Evolutionary conservation across 176 grass and related monocot genomes (phyloP).

Genomic region (Microstegium vimineum): DNA sequence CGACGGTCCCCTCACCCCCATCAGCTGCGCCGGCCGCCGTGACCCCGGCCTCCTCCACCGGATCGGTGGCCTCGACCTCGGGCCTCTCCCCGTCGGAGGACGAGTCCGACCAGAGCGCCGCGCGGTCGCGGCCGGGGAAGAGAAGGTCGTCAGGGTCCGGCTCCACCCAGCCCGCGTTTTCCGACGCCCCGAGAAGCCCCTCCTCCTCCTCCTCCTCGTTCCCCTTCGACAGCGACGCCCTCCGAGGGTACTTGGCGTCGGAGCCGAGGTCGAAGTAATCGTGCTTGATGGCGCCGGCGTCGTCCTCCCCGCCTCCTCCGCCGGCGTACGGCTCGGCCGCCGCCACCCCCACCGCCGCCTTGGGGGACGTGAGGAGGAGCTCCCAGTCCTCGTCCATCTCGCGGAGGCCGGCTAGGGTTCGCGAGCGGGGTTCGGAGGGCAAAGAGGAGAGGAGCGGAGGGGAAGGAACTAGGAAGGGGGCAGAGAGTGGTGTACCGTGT

Average conservation of each 20-base stretch:
- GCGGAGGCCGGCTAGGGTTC: slow-evolving; percentile 2
- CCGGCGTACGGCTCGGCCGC: neutral
- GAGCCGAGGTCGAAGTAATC: slow-evolving; percentile 85
- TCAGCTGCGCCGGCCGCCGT: neutral
- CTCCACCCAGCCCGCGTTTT: slow-evolving; percentile 67
- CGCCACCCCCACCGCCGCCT: neutral
- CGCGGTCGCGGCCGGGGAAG: slow-evolving; percentile 47
- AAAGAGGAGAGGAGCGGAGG: neutral
- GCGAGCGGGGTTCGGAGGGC: neutral
- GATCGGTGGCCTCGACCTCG: slow-evolving; percentile 23
- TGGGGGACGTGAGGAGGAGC: slow-evolving; percentile 51
- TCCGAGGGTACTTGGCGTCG: slow-evolving; percentile 40
- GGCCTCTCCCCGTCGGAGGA: slow-evolving; percentile 52
- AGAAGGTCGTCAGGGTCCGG: slow-evolving; percentile 55
- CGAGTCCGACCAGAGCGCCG: slow-evolving; percentile 67
- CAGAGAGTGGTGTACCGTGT: slow-evolving; percentile 13
- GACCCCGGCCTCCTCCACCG: neutral
- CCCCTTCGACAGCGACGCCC: slow-evolving; percentile 14
- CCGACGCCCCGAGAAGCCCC: slow-evolving; percentile 36
- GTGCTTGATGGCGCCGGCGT: slow-evolving; percentile 68
- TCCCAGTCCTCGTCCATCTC: slow-evolving; percentile 81
- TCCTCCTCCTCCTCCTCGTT: slow-evolving; percentile 2
- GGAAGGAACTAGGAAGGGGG: neutral
- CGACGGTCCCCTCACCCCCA: slow-evolving; percentile 4
- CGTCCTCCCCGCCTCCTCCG: slow-evolving; percentile 13